Percentiles rank a stretch among this genome's conserved stretches.
phyloP scores from a whole-genome alignment of 2,329 filamentous ascomycete genomes.

The Sclerotinia sclerotiorum region DNA sequence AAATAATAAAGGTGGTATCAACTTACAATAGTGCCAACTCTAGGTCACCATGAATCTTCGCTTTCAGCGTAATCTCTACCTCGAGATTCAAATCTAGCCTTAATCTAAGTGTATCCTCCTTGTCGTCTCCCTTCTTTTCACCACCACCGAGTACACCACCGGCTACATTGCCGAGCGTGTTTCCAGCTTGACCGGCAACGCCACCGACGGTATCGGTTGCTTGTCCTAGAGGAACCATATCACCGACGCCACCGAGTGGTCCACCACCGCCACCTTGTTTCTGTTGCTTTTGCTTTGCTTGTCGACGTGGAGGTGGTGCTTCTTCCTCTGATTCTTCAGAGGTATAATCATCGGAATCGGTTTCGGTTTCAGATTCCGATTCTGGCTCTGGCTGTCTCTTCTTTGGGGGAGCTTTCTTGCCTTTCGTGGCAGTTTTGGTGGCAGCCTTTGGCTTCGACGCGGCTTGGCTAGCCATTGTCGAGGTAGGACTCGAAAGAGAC shows the following conservation, averaged over 20 bases:
- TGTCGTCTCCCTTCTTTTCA: slow-evolving; percentile 34
- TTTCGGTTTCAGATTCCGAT: slow-evolving; percentile 10
- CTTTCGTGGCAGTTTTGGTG: slow-evolving; percentile 17
- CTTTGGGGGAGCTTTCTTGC: slow-evolving; percentile 20
- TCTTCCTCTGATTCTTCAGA: slow-evolving; percentile 20
- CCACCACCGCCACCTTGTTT: slow-evolving; percentile 16
- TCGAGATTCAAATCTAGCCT: slow-evolving; percentile 74
- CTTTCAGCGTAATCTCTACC: slow-evolving; percentile 77
- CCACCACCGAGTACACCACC: slow-evolving; percentile 12
- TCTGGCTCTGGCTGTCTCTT: slow-evolving; percentile 13
- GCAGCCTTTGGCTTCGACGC: slow-evolving; percentile 18
- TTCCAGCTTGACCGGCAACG: slow-evolving; percentile 14
- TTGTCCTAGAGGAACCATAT: slow-evolving; percentile 21
- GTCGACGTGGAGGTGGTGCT: slow-evolving; percentile 20
- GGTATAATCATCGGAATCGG: slow-evolving; percentile 20
- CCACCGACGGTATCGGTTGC: slow-evolving; percentile 20
- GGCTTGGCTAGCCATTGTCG: slow-evolving; percentile 19
- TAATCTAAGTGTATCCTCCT: slow-evolving; percentile 60
- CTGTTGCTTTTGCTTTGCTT: slow-evolving; percentile 18
- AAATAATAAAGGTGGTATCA: slow-evolving; percentile 6
- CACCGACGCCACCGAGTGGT: slow-evolving; percentile 18
- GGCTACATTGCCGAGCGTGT: slow-evolving; percentile 18
- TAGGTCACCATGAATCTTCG: slow-evolving; percentile 77
- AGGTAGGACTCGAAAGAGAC: not conserved
- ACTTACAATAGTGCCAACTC: slow-evolving; percentile 53